Conservation (phyloP, 2,329 filamentous ascomycete species). For the Pseudogymnoascus sp. region DNA sequence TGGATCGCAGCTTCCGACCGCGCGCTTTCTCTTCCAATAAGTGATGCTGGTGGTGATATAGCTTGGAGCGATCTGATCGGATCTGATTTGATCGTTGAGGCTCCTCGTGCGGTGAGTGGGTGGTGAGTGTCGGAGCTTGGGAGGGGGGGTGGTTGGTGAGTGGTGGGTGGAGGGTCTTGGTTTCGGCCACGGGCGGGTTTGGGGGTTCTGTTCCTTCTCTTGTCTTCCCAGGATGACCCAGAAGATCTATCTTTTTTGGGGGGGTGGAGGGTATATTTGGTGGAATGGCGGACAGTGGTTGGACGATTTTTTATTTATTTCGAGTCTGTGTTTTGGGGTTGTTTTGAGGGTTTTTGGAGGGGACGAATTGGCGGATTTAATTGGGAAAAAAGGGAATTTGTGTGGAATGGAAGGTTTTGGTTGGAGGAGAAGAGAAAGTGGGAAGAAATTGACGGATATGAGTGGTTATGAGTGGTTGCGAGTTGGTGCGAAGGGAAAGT, state of each 20-base stretch:
- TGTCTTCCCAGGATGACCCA: not conserved
- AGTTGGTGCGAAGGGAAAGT: not conserved
- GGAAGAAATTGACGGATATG: not conserved
- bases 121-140: slow-evolving; percentile 9
- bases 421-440: not conserved
- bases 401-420: not conserved
- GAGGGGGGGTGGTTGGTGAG: not conserved
- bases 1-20: not conserved
- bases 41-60: slow-evolving; percentile 8
- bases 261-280: not conserved
- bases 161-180: not conserved
- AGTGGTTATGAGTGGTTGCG: not conserved
- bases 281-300: not conserved
- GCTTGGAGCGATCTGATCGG: not conserved
- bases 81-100: not conserved
- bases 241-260: not conserved
- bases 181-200: not conserved
- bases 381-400: not conserved
- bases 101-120: not conserved
- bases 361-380: not conserved
- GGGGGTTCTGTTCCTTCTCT: not conserved
- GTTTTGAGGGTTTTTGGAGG: not conserved
- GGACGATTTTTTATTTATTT: not conserved
- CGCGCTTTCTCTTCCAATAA: slow-evolving; percentile 20
- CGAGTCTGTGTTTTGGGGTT: not conserved